Evolutionary conservation across 306 rosid species (phyloP).

Genomic region (Vicia villosa): DNA sequence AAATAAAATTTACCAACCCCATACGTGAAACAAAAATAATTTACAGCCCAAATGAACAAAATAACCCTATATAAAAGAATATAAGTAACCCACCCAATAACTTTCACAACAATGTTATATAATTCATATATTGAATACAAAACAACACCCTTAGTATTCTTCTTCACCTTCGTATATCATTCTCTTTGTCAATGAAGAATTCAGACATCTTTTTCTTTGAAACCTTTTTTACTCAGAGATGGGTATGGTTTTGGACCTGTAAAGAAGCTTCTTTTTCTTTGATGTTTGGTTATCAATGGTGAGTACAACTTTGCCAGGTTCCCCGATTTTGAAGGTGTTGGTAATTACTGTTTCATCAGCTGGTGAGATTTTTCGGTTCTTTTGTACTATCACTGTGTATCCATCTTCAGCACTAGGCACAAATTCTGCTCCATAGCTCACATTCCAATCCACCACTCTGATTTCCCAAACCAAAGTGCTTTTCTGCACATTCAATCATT

Average conservation of each 20-base stretch:
- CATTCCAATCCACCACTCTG: conserved; percentile 88
- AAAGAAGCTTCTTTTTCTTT: conserved; percentile 93
- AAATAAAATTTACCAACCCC: conserved; percentile 31
- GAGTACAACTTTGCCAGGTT: conserved; percentile 78
- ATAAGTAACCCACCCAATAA: conserved; percentile 24
- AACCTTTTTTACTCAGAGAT: conserved; percentile 42
- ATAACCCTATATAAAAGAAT: conserved; percentile 48
- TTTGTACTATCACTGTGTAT: conserved; percentile 85
- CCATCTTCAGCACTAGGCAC: conserved; percentile 69
- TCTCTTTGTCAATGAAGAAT: neutral
- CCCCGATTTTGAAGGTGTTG: conserved; percentile 71
- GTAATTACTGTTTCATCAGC: conserved; percentile 68
- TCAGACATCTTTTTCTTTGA: conserved; percentile 9
- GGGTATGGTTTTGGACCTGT: conserved; percentile 86
- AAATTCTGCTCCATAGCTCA: conserved; percentile 83
- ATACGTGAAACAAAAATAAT: conserved; percentile 40
- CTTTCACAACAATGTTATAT: conserved; percentile 6
- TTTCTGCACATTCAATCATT: conserved; percentile 47
- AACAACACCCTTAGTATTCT: conserved; percentile 27
- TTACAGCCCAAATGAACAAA: conserved; percentile 45
- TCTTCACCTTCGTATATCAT: conserved; percentile 22
- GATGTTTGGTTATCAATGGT: conserved; percentile 81
- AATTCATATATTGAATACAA: conserved; percentile 5
- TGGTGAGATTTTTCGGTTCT: conserved; percentile 63
- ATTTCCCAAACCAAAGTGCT: conserved; percentile 73